A percentile compares a stretch with the other conserved stretches of the same genome.
Evolutionary conservation across 805 yeast genomes (phyloP).

Genomic region (Kluyveromyces nonfermentans): DNA sequence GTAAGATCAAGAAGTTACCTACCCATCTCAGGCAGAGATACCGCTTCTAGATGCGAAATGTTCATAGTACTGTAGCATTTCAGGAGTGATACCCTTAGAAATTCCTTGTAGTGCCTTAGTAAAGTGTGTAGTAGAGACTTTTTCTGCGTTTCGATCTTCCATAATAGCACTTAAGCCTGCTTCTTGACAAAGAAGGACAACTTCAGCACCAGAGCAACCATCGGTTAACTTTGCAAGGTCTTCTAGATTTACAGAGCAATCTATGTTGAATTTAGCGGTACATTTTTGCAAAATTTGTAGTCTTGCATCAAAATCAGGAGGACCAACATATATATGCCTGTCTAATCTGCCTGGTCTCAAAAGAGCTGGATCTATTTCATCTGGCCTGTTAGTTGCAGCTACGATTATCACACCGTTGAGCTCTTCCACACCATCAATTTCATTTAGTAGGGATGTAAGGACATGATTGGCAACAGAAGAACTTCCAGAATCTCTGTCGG

Average conservation of each 20-base stretch:
- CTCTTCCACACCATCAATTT: conserved; percentile 95
- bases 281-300: conserved; percentile 66
- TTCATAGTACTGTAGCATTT: conserved; percentile 70
- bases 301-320: conserved; percentile 81
- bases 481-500: conserved; percentile 54
- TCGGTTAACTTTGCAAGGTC: conserved; percentile 56
- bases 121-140: conserved; percentile 60
- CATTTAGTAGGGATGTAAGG: conserved; percentile 81
- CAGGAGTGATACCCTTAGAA: conserved; percentile 71
- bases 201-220: conserved; percentile 97
- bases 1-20: not conserved
- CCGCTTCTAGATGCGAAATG: conserved; percentile 38
- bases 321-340: conserved; percentile 84
- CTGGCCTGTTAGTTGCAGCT: conserved; percentile 96
- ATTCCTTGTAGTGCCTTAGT: conserved; percentile 58
- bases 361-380: conserved; percentile 84
- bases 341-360: conserved; percentile 94
- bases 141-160: conserved; percentile 50
- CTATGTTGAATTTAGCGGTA: conserved; percentile 53
- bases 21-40: conserved; percentile 16
- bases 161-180: conserved; percentile 93
- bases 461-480: conserved; percentile 77
- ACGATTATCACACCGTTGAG: conserved; percentile 86
- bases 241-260: conserved; percentile 38
- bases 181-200: conserved; percentile 84